A percentile compares a stretch with the other conserved stretches of the same genome.
Conservation (phyloP, 208 protist genomes). For the Trypanosomatidae sp. region DNA sequence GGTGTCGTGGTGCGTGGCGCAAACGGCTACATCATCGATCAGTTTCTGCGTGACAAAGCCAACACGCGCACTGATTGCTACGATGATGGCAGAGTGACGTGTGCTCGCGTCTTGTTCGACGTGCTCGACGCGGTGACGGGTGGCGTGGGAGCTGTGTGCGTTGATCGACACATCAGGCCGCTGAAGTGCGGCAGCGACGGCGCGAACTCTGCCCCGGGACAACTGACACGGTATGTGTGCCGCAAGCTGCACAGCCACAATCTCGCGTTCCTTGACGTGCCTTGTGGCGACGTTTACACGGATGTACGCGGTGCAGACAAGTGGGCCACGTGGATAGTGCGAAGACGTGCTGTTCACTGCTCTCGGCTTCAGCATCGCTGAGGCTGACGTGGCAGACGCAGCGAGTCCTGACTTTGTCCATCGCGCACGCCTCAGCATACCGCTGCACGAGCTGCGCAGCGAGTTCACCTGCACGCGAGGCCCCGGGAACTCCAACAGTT, state of each 20-base stretch:
- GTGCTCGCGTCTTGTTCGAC: constrained; percentile 53
- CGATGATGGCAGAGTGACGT: constrained; percentile 74
- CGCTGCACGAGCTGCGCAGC: constrained; percentile 11
- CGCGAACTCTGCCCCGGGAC: constrained; percentile 20
- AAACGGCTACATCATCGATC: constrained; percentile 86
- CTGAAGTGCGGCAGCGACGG: constrained; percentile 25
- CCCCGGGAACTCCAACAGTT: constrained; percentile 19
- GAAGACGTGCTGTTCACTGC: constrained; percentile 26
- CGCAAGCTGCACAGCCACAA: constrained; percentile 26
- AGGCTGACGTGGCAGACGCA: constrained; percentile 30
- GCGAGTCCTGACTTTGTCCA: constrained; percentile 60
- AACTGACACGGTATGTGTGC: constrained; percentile 28
- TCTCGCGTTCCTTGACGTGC: constrained; percentile 27
- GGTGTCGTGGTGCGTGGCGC: constrained; percentile 83
- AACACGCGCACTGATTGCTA: constrained; percentile 84
- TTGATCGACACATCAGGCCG: constrained; percentile 48
- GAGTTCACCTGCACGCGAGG: constrained; percentile 19
- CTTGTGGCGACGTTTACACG: constrained; percentile 15
- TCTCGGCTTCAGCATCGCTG: constrained; percentile 21
- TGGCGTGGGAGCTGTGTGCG: constrained; percentile 18
- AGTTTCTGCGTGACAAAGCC: constrained; percentile 53
- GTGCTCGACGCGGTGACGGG: constrained; percentile 43
- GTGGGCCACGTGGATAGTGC: constrained; percentile 31
- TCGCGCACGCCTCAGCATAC: constrained; percentile 12
- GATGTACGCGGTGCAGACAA: constrained; percentile 8